phyloP scores from a whole-genome alignment of 2,329 filamentous ascomycete species.

The Ascochyta fabae region DNA sequence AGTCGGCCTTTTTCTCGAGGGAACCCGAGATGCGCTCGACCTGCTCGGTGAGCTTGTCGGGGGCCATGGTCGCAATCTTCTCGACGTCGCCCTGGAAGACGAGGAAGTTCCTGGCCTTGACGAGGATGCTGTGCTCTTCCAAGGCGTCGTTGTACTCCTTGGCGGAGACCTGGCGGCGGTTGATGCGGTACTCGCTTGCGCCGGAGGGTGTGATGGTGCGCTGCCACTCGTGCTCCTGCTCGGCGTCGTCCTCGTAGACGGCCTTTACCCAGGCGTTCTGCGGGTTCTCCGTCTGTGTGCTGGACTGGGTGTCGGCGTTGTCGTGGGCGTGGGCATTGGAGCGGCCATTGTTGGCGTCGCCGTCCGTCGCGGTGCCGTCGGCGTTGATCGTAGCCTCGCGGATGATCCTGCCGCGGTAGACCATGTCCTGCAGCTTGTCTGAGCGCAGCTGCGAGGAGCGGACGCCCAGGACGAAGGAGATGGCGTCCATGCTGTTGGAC shows the following conservation, averaged over 20 bases:
- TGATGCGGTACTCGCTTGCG: constrained; percentile 95
- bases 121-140: constrained; percentile 93
- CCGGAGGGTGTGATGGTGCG: constrained; percentile 88
- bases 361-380: constrained; percentile 74
- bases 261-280: constrained; percentile 99
- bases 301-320: constrained; percentile 60
- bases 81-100: constrained; percentile 99
- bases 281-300: constrained; percentile 75
- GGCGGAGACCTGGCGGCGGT: constrained; percentile 85
- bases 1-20: constrained; percentile 91
- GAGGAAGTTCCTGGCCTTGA: constrained; percentile 96
- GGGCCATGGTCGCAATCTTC: constrained; percentile 92
- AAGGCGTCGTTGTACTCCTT: constrained; percentile 93
- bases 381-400: constrained; percentile 92
- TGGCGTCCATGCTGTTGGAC: constrained; percentile 99
- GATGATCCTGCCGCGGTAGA: constrained; percentile 93
- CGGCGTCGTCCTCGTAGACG: constrained; percentile 96
- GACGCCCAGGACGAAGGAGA: constrained; percentile 97
- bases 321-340: constrained; percentile 56
- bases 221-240: constrained; percentile 95
- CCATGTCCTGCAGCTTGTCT: constrained; percentile 88
- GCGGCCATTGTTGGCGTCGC: constrained; percentile 47
- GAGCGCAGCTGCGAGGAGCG: constrained; percentile 98
- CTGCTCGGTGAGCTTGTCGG: constrained; percentile 87
- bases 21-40: constrained; percentile 98